These are phyloP conservation scores for Globisporangium heterothallicum DNA, from an alignment of 352 stramenopile genomes.

Conservation along the genomic window DNA sequence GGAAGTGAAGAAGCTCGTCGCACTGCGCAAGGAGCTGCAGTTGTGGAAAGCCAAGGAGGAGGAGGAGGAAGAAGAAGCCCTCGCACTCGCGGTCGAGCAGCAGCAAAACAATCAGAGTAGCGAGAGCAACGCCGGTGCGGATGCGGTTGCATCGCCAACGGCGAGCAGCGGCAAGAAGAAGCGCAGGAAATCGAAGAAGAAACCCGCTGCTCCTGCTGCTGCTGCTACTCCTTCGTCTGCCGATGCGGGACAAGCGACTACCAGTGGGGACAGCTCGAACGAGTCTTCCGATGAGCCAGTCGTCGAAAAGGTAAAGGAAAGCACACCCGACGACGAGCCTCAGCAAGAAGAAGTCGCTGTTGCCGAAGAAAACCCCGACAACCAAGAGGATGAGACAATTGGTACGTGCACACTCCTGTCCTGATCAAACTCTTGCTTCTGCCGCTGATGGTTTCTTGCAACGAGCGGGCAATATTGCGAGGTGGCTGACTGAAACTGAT, in stretches of 20 bases:
- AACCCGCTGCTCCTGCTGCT: not conserved
- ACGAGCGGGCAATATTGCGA: conserved; percentile 8
- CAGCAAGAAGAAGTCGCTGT: conserved; percentile 1
- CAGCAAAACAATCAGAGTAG: conserved; percentile 17
- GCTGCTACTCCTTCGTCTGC: not conserved
- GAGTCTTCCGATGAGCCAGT: conserved; percentile 5
- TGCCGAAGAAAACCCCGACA: conserved; percentile 1
- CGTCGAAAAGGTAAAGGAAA: conserved; percentile 1
- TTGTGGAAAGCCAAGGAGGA: conserved; percentile 37
- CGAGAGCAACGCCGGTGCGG: conserved; percentile 5
- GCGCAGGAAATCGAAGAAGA: conserved; percentile 25
- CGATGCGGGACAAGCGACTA: not conserved
- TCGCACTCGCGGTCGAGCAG: conserved; percentile 8
- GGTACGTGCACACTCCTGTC: conserved; percentile 5
- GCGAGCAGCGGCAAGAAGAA: conserved; percentile 19
- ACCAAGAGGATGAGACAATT: conserved; percentile 11
- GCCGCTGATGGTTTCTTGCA: conserved; percentile 4
- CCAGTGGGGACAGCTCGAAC: conserved; percentile 9
- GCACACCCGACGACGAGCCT: not conserved
- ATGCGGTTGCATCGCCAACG: conserved; percentile 11
- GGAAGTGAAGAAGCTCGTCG: conserved; percentile 57
- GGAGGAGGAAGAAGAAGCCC: conserved; percentile 7
- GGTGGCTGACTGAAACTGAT: conserved; percentile 13
- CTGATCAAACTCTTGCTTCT: not conserved
- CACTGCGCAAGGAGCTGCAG: conserved; percentile 67